phyloP scores from a whole-genome alignment of 2,329 filamentous ascomycete species.

The Exophiala phaeomuriformis region DNA sequence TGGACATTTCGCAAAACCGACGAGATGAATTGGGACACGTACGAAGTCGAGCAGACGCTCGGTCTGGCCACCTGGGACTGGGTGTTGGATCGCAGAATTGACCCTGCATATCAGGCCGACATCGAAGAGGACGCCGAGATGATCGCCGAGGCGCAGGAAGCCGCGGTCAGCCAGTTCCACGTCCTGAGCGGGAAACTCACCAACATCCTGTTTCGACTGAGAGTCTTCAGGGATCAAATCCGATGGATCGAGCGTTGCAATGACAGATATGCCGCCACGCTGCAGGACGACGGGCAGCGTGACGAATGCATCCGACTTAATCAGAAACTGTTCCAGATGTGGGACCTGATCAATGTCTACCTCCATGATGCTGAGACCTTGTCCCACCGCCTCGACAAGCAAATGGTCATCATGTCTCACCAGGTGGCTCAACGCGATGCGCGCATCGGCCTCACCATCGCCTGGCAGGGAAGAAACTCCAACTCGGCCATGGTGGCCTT shows the following conservation, averaged over 20 bases:
- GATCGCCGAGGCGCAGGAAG: conserved; percentile 15
- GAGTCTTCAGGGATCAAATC: conserved; percentile 21
- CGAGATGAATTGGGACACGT: conserved; percentile 22
- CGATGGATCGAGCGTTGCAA: conserved; percentile 22
- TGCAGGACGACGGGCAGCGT: neutral
- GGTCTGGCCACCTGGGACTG: conserved; percentile 23
- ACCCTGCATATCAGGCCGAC: neutral
- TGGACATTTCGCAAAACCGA: conserved; percentile 23
- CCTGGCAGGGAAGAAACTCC: conserved; percentile 19
- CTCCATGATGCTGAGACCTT: conserved; percentile 22
- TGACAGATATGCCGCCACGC: neutral
- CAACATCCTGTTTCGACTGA: conserved; percentile 20
- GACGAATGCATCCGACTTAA: conserved; percentile 18
- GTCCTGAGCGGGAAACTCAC: conserved; percentile 20
- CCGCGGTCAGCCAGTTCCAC: conserved; percentile 20
- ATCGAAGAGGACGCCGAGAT: neutral
- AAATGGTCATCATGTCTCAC: conserved; percentile 19
- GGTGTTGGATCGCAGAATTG: conserved; percentile 13
- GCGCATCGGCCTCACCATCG: conserved; percentile 20
- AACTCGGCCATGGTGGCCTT: conserved; percentile 23
- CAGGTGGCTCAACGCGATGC: conserved; percentile 19
- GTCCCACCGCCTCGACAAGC: conserved; percentile 18
- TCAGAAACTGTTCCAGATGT: conserved; percentile 18
- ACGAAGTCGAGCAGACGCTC: conserved; percentile 20
- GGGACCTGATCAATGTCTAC: conserved; percentile 19